These are phyloP conservation scores for Onygenales sp. DNA, from an alignment of 2,329 filamentous ascomycete genomes.

Conservation along the genomic window DNA sequence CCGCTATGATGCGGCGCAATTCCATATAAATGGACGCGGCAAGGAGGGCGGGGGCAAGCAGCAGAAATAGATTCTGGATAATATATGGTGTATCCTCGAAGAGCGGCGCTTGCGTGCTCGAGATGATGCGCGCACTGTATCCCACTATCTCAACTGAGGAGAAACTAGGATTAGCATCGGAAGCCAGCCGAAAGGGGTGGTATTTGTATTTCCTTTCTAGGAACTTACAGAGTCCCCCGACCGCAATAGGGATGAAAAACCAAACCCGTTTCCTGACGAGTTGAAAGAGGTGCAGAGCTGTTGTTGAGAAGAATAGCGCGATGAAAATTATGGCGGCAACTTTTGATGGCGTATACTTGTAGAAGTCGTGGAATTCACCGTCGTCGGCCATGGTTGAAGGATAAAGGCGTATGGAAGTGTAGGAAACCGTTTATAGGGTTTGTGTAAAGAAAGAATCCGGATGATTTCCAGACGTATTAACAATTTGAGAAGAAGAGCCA, in stretches of 20 bases:
- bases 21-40: constrained; percentile 27
- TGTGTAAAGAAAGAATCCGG: too few relatives aligned
- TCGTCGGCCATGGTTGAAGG: constrained; percentile 5
- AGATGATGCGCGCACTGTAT: constrained; percentile 7
- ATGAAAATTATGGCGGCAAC: constrained; percentile 35
- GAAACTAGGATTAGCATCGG: neutral
- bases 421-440: too few relatives aligned
- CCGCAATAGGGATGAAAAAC: constrained; percentile 20
- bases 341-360: constrained; percentile 33
- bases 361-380: constrained; percentile 11
- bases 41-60: constrained; percentile 28
- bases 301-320: constrained; percentile 34
- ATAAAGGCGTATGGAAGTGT: neutral
- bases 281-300: constrained; percentile 29
- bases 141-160: constrained; percentile 11
- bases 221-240: constrained; percentile 22
- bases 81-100: constrained; percentile 15
- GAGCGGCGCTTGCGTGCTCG: constrained; percentile 3
- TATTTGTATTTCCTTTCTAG: too few relatives aligned
- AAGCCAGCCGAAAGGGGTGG: neutral
- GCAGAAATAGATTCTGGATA: constrained; percentile 19
- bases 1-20: constrained; percentile 24
- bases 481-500: too few relatives aligned
- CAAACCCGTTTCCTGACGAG: constrained; percentile 24
- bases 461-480: too few relatives aligned